Percentiles rank a stretch among this genome's conserved stretches.
Evolutionary conservation across 768 basidiomycete genomes (phyloP).

Genomic region (Lenzites betulinus): DNA sequence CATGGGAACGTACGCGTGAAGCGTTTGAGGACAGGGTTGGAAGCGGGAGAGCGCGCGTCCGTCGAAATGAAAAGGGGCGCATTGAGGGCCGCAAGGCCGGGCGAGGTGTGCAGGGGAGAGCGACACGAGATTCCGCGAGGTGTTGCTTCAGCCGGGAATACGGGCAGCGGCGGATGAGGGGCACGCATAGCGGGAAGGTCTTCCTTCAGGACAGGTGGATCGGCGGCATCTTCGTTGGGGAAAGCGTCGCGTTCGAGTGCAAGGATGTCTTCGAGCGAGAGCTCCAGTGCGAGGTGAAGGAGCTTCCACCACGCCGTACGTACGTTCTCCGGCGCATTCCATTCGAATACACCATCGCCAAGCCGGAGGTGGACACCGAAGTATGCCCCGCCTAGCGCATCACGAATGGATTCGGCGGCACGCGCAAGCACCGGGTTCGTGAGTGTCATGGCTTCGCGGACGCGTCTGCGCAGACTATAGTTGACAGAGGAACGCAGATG

Average conservation of each 20-base stretch:
- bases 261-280: slow-evolving; percentile 29
- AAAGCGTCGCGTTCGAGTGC: slow-evolving; percentile 22
- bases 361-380: slow-evolving; percentile 68
- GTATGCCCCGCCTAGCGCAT: slow-evolving; percentile 48
- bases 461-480: slow-evolving; percentile 43
- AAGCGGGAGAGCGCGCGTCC: slow-evolving; percentile 46
- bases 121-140: slow-evolving; percentile 39
- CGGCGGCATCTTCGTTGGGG: slow-evolving; percentile 9
- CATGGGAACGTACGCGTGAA: slow-evolving; percentile 65
- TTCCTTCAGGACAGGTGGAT: slow-evolving; percentile 23
- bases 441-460: slow-evolving; percentile 62
- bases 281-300: slow-evolving; percentile 48
- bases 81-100: slow-evolving; percentile 46
- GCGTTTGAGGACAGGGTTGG: slow-evolving; percentile 44
- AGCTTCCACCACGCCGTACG: slow-evolving; percentile 59
- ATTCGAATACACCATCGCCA: slow-evolving; percentile 65
- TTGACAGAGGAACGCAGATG: slow-evolving; percentile 46
- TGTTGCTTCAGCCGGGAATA: slow-evolving; percentile 22
- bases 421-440: slow-evolving; percentile 47
- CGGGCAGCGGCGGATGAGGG: slow-evolving; percentile 33
- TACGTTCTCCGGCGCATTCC: slow-evolving; percentile 43
- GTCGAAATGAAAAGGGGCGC: slow-evolving; percentile 68
- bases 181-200: slow-evolving; percentile 24
- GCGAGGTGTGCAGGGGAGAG: slow-evolving; percentile 43
- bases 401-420: slow-evolving; percentile 46